Evolutionary conservation across 1,284 basidiomycete genomes (phyloP), one percentile per base, ranked within the genome.

Genomic region (Gomphus bonarii): DNA sequence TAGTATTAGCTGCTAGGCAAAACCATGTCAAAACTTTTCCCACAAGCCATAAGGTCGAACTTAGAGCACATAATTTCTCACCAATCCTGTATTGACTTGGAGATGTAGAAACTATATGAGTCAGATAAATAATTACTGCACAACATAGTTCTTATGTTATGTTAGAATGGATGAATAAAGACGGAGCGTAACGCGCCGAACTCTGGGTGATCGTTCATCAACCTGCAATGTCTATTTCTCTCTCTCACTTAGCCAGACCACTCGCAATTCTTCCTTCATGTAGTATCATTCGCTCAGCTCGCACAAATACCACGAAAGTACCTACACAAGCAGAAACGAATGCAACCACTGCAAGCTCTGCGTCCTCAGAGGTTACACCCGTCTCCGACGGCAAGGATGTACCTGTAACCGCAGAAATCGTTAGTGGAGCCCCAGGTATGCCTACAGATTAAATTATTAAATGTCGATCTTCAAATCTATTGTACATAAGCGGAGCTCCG

Each of bases 401-500:
- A 25, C 48, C 55, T 31, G 48, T 57, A 22, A n/a, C 55, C 16
- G 38, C 38, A 8, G 38, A 40, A 8, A 40, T 40, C n/a, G 16
- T 40, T 16, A 40, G 38, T n/a, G 38, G 38, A 6, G 38, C 38
- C 38, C 38, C 38, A 40, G 38, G 88, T 90, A 66, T 61, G 80
- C 70, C 18, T 33, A 50, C 50, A 33, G 18, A 52, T 28, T 54
- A 25, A 6, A 11, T 48, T 25, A 42, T 48, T 40, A 3, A 18
- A 49, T 16, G 8, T 35, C 28, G 33, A 56, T 44, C 25, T 28
- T 28, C 49, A 11, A 18, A 30, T 18, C 25, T 46, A 20, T 20
- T 22, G 22, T 38, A n/a, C n/a, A 31, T 14, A 20, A 94, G 92
- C 72, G 63, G 86, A 97, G 70, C 81, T 98, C 60, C 84, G 82